Evolutionary conservation across 495 filamentous ascomycete genomes (phyloP).

Genomic region (Neurospora sp.): DNA sequence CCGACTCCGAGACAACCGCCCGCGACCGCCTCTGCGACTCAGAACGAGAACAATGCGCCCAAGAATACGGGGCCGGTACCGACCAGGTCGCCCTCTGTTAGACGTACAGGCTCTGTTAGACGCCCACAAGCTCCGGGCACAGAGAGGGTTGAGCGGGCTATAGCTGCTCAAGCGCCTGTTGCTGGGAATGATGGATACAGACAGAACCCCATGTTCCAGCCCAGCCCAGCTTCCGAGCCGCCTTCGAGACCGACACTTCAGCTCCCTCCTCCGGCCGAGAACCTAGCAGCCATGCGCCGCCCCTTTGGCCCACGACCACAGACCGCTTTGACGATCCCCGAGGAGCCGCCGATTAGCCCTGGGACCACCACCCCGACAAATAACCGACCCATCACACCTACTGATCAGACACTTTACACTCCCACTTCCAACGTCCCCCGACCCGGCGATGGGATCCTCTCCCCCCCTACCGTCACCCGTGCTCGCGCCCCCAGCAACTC

Average conservation of each 20-base stretch:
- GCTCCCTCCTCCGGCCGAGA: background rate
- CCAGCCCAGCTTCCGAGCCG: background rate
- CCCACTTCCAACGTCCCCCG: background rate
- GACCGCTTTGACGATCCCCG: background rate
- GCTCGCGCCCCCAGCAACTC: slow-evolving; percentile 4
- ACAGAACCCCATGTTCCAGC: slow-evolving; percentile 16
- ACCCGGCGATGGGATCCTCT: background rate
- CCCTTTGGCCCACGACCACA: slow-evolving; percentile 6
- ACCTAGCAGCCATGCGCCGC: background rate
- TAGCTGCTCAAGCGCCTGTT: background rate
- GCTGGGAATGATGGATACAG: slow-evolving; percentile 5
- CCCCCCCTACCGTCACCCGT: slow-evolving; percentile 11
- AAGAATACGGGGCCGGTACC: background rate
- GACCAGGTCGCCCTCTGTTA: background rate
- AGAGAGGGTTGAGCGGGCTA: background rate
- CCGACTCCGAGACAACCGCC: background rate
- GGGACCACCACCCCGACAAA: background rate
- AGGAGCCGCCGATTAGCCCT: background rate
- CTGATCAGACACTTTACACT: background rate
- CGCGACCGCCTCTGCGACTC: background rate
- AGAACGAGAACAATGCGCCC: background rate
- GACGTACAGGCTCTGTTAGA: background rate
- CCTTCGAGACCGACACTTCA: background rate
- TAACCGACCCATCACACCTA: slow-evolving; percentile 8
- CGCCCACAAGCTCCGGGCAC: background rate